These are phyloP conservation scores for Marsdenia floribunda DNA, from an alignment of 257 asterid species.

Conservation along the genomic window DNA sequence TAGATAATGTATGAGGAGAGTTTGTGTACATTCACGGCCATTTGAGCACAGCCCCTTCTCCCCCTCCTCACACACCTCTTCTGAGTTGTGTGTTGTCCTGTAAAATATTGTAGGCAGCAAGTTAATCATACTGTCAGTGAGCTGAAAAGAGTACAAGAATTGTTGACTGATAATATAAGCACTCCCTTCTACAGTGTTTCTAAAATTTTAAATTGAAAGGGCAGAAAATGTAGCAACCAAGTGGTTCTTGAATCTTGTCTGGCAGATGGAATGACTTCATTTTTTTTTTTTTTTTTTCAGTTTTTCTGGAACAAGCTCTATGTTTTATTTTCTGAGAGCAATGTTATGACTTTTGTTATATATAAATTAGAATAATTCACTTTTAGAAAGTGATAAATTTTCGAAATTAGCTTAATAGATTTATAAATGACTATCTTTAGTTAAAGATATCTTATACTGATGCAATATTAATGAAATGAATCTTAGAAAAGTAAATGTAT, in stretches of 20 bases:
- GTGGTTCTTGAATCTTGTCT: background rate
- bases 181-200: background rate
- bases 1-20: background rate
- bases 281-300: too few relatives aligned
- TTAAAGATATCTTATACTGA: too few relatives aligned
- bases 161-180: background rate
- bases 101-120: background rate
- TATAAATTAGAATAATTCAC: too few relatives aligned
- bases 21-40: slow-evolving; percentile 4
- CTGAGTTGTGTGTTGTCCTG: background rate
- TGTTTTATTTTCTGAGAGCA: too few relatives aligned
- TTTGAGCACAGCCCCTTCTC: background rate
- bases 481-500: too few relatives aligned
- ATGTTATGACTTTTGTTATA: too few relatives aligned
- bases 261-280: background rate
- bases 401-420: too few relatives aligned
- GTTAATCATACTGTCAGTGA: background rate
- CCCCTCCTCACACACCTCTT: background rate
- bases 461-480: too few relatives aligned
- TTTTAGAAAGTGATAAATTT: too few relatives aligned
- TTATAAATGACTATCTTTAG: too few relatives aligned
- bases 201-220: background rate
- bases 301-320: too few relatives aligned
- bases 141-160: background rate
- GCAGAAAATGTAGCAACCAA: background rate